Evolutionary conservation across 2,329 filamentous ascomycete genomes (phyloP).

Genomic region (Fusarium musae): DNA sequence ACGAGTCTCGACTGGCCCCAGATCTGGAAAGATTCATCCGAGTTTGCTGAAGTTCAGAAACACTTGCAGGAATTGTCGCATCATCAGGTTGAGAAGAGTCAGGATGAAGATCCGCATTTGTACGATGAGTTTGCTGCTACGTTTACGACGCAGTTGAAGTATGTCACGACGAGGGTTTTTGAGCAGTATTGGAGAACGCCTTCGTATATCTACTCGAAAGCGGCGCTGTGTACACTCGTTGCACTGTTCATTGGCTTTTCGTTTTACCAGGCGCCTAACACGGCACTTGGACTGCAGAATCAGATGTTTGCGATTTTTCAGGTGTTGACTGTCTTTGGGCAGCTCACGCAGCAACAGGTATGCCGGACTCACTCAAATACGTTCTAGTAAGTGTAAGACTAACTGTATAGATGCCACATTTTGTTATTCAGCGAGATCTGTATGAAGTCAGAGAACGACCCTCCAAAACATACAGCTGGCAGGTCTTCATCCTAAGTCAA

Average conservation of each 20-base stretch:
- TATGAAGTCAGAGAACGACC: slow-evolving; percentile 76
- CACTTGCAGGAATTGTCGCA: slow-evolving; percentile 47
- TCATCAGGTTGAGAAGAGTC: not conserved
- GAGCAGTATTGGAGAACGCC: slow-evolving; percentile 57
- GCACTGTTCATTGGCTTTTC: slow-evolving; percentile 66
- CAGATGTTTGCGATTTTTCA: slow-evolving; percentile 76
- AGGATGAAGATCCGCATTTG: slow-evolving; percentile 17
- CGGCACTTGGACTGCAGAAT: slow-evolving; percentile 75
- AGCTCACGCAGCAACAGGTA: slow-evolving; percentile 67
- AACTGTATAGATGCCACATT: slow-evolving; percentile 67
- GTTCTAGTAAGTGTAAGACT: too few relatives aligned
- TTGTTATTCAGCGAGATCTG: slow-evolving; percentile 73
- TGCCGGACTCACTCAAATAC: too few relatives aligned
- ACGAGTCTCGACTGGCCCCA: slow-evolving; percentile 52
- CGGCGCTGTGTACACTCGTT: slow-evolving; percentile 34
- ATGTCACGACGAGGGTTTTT: slow-evolving; percentile 51
- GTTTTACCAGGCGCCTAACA: slow-evolving; percentile 67
- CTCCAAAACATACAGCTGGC: slow-evolving; percentile 75
- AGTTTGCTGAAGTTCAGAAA: slow-evolving; percentile 46
- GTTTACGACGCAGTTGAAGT: slow-evolving; percentile 46
- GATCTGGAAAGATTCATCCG: slow-evolving; percentile 50
- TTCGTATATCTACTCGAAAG: slow-evolving; percentile 71
- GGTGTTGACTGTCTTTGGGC: slow-evolving; percentile 74
- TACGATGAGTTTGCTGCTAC: slow-evolving; percentile 49
- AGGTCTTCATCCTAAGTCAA: slow-evolving; percentile 72